Conservation (phyloP, 768 basidiomycete species). For the Mycena epipterygia region DNA sequence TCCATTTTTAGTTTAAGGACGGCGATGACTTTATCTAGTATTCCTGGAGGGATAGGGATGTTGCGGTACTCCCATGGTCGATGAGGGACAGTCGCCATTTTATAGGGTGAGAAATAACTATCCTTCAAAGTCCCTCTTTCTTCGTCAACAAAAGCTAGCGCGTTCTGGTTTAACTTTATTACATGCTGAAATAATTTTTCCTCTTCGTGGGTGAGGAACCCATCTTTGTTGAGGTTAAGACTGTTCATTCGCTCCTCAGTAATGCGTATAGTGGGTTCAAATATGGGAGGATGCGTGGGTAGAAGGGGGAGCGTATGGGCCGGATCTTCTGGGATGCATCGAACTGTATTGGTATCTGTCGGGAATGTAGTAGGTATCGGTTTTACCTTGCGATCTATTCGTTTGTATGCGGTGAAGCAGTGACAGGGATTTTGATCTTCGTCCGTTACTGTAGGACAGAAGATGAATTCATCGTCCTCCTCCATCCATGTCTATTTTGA, state of each 20-base stretch:
- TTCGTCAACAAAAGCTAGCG: slow-evolving; percentile 5
- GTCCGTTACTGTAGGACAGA: neutral
- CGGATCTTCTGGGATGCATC: neutral
- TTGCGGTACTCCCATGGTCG: slow-evolving; percentile 15
- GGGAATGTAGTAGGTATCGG: neutral
- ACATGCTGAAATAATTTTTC: slow-evolving; percentile 3
- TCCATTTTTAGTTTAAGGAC: slow-evolving; percentile 21
- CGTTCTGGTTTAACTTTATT: neutral
- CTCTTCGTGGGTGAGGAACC: neutral
- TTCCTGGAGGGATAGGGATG: neutral
- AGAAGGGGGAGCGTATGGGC: neutral
- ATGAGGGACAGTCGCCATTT: slow-evolving; percentile 8
- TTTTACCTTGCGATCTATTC: too few relatives aligned
- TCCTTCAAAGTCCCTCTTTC: slow-evolving; percentile 14
- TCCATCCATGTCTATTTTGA: neutral
- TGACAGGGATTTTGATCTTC: neutral
- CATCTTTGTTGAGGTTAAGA: neutral
- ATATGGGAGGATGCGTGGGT: neutral
- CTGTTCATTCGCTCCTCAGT: neutral
- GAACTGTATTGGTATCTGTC: neutral
- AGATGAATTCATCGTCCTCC: neutral
- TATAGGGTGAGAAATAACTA: neutral
- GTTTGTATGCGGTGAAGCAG: too few relatives aligned
- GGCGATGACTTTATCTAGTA: slow-evolving; percentile 24
- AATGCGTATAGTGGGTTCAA: neutral